A percentile compares a stretch with the other conserved stretches of the same genome.
These are phyloP conservation scores for Ceratopteris richardii DNA, from an alignment of 75 land plant genomes.

Conservation along the genomic window DNA sequence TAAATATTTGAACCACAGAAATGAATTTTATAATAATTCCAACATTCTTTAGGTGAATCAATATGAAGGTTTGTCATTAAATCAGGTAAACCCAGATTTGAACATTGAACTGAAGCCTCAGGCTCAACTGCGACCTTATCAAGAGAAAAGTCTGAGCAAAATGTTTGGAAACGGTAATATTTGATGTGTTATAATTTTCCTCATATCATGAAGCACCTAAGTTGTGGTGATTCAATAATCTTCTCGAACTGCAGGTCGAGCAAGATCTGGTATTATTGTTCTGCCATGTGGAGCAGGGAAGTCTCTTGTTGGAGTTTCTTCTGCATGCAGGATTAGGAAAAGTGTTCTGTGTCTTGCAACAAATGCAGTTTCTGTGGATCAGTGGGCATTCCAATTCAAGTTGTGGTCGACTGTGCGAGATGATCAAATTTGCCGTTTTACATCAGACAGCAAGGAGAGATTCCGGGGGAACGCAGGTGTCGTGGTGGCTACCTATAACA, in stretches of 20 bases:
- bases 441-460: constrained; percentile 95
- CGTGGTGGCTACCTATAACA: constrained; percentile 94
- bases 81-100: constrained; percentile 94
- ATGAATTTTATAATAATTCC: neutral
- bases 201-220: too few species aligned
- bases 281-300: constrained; percentile 99
- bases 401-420: constrained; percentile 91
- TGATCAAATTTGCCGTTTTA: constrained; percentile 94
- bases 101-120: constrained; percentile 92
- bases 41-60: too few species aligned
- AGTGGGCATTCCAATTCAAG: constrained; percentile 98
- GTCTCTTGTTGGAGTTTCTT: constrained; percentile 95
- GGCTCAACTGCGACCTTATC: constrained; percentile 96
- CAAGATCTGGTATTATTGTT: constrained; percentile 97
- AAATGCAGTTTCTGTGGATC: constrained; percentile 98
- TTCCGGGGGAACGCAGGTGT: constrained; percentile 91
- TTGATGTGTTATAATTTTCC: too few species aligned
- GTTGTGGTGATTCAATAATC: too few species aligned
- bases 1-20: constrained; percentile 15
- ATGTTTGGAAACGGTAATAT: constrained; percentile 99
- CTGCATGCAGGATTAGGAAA: constrained; percentile 77
- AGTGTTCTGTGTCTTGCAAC: constrained; percentile 95
- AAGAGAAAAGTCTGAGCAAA: constrained; percentile 96
- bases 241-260: constrained; percentile 80
- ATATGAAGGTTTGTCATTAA: too few species aligned